A percentile compares a stretch with the other conserved stretches of the same genome.
phyloP scores from a whole-genome alignment of 2,329 filamentous ascomycete genomes.

The Chrysoporthe cubensis region DNA sequence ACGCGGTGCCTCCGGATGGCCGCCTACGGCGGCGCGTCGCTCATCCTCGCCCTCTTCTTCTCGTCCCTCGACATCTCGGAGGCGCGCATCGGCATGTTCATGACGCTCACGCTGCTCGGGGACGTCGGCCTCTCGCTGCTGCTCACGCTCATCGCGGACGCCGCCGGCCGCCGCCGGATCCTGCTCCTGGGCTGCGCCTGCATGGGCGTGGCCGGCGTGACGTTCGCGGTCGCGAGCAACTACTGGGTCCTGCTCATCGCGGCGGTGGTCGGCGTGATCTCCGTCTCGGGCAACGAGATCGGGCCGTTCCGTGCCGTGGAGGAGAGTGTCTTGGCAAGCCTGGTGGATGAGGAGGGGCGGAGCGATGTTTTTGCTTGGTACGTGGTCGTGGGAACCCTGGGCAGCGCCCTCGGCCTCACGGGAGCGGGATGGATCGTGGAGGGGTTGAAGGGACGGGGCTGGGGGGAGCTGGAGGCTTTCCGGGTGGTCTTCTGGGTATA shows the following conservation, averaged over 20 bases:
- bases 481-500: conserved; percentile 62
- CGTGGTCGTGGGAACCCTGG: conserved; percentile 59
- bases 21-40: conserved; percentile 63
- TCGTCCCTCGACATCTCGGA: conserved; percentile 53
- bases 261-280: conserved; percentile 65
- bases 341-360: conserved; percentile 50
- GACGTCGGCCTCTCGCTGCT: conserved; percentile 63
- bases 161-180: conserved; percentile 57
- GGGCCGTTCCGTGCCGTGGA: conserved; percentile 66
- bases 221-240: conserved; percentile 56
- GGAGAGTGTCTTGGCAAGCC: conserved; percentile 62
- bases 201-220: conserved; percentile 59
- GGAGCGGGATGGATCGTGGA: conserved; percentile 63
- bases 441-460: conserved; percentile 48
- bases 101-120: conserved; percentile 66
- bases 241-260: conserved; percentile 64
- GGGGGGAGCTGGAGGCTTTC: conserved; percentile 53
- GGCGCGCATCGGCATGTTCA: conserved; percentile 62
- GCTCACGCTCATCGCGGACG: conserved; percentile 63
- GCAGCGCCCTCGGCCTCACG: conserved; percentile 63
- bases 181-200: conserved; percentile 57
- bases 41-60: conserved; percentile 62
- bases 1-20: conserved; percentile 66
- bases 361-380: conserved; percentile 68
- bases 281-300: conserved; percentile 65